phyloP scores from a whole-genome alignment of 305 asterid species.

The Petunia hybrid region DNA sequence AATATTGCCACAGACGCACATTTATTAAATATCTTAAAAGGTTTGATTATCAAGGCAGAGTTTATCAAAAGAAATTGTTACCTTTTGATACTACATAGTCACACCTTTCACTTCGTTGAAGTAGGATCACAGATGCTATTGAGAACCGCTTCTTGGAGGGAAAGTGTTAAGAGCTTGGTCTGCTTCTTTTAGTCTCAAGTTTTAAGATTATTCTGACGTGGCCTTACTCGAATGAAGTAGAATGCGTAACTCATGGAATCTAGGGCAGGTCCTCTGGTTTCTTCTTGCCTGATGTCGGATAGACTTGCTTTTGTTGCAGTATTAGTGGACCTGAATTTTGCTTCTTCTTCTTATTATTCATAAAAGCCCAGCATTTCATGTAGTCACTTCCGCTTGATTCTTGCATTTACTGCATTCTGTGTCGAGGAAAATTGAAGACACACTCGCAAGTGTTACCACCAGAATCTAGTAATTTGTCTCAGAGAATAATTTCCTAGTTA shows the following conservation, averaged over 20 bases:
- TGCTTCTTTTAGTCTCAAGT: conserved; percentile 3
- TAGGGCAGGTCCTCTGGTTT: conserved; percentile 24
- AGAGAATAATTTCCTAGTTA: background rate
- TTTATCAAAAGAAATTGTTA: background rate
- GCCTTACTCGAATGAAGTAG: background rate
- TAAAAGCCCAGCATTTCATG: no score
- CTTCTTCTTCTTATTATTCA: no score
- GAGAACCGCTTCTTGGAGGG: background rate
- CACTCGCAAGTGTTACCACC: background rate
- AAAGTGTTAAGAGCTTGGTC: background rate
- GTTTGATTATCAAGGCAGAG: conserved; percentile 18
- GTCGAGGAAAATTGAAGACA: background rate
- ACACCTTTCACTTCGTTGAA: background rate
- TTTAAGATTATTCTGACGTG: background rate
- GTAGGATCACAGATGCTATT: background rate
- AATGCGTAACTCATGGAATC: background rate
- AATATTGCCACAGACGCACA: background rate
- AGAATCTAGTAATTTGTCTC: conserved; percentile 2
- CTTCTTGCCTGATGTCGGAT: background rate
- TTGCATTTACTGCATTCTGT: background rate
- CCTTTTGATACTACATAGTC: background rate
- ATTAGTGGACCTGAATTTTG: background rate
- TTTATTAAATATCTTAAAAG: background rate
- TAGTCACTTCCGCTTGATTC: background rate
- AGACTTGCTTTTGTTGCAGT: conserved; percentile 16